These are phyloP conservation scores for Arthrobotrys megalospora DNA, from an alignment of 2,329 filamentous ascomycete genomes.

Conservation along the genomic window DNA sequence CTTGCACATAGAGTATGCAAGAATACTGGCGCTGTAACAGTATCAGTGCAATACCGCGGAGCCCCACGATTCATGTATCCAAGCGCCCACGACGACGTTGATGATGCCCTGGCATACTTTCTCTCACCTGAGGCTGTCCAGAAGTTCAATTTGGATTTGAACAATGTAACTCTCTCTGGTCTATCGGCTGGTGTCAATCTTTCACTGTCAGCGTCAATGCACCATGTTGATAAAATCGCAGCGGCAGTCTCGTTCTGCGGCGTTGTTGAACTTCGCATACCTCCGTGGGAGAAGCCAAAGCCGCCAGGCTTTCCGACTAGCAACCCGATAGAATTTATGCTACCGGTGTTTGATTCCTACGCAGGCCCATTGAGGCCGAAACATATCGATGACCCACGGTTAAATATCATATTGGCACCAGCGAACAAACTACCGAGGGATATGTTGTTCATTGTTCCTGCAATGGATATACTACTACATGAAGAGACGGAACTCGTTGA, in stretches of 20 bases:
- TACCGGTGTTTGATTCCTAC: slow-evolving; percentile 70
- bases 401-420: slow-evolving; percentile 67
- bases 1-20: slow-evolving; percentile 67
- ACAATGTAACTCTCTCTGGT: slow-evolving; percentile 69
- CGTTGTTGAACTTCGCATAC: slow-evolving; percentile 67
- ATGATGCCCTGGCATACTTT: slow-evolving; percentile 69
- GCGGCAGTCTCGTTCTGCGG: slow-evolving; percentile 69
- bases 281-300: slow-evolving; percentile 68
- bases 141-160: slow-evolving; percentile 67
- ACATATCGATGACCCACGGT: slow-evolving; percentile 66
- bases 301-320: slow-evolving; percentile 65
- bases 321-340: slow-evolving; percentile 68
- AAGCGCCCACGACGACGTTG: slow-evolving; percentile 68
- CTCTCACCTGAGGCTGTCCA: slow-evolving; percentile 66
- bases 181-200: slow-evolving; percentile 70
- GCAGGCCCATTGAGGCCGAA: slow-evolving; percentile 65
- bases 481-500: slow-evolving; percentile 68
- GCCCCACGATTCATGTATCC: slow-evolving; percentile 69
- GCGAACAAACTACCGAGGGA: slow-evolving; percentile 66
- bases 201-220: slow-evolving; percentile 66
- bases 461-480: slow-evolving; percentile 68
- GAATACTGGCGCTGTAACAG: slow-evolving; percentile 68
- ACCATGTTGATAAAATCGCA: slow-evolving; percentile 64
- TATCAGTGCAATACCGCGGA: slow-evolving; percentile 68
- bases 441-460: slow-evolving; percentile 68